Evolutionary conservation across 148 eudicot species (phyloP).

Genomic region (Silene conica): DNA sequence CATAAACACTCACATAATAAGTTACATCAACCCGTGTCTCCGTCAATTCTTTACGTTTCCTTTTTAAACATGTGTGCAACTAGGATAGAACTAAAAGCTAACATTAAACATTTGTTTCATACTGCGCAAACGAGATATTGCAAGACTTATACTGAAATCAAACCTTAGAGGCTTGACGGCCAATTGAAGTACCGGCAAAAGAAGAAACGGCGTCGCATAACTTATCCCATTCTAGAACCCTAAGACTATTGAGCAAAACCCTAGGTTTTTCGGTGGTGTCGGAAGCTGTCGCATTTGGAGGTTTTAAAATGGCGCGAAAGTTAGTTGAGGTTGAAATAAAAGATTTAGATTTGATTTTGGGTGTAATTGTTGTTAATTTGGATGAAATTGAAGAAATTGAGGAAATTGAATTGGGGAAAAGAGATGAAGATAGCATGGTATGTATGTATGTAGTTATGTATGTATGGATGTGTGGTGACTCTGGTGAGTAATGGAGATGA

Average conservation of each 20-base stretch:
- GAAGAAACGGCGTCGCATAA: constrained; percentile 83
- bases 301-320: constrained; percentile 8
- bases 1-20: constrained; percentile 4
- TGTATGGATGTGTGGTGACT: no score
- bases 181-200: constrained; percentile 73
- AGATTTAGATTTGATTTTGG: constrained; percentile 7
- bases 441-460: background rate
- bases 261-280: constrained; percentile 22
- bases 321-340: constrained; percentile 3
- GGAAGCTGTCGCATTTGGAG: background rate
- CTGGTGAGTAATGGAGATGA: background rate
- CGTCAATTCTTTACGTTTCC: no score
- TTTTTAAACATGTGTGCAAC: no score
- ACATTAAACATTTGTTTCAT: no score
- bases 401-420: constrained; percentile 22
- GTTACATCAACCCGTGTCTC: constrained; percentile 3
- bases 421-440: constrained; percentile 22
- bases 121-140: background rate
- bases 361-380: background rate
- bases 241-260: constrained; percentile 52
- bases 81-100: no score
- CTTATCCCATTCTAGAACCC: constrained; percentile 84
- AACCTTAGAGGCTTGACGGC: constrained; percentile 67
- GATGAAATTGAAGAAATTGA: constrained; percentile 18
- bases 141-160: constrained; percentile 3